Percentiles rank a stretch among this genome's conserved stretches.
These are phyloP conservation scores for Cyclanthera cordifolia DNA, from an alignment of 306 rosid species.

Conservation along the genomic window DNA sequence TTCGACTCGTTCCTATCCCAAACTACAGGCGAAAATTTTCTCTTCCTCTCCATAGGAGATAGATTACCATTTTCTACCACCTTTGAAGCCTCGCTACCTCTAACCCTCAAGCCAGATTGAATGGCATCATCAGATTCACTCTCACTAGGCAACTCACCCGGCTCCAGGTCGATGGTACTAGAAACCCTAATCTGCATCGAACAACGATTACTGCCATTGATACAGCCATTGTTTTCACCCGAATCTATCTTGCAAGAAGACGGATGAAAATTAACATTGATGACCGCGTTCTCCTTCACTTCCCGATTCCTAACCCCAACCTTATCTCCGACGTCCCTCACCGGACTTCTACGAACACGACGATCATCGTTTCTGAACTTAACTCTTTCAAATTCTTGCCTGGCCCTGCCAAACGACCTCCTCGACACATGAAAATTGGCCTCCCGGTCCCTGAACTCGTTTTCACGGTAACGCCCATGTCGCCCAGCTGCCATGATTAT, in stretches of 20 bases:
- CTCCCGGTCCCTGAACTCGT: slow-evolving; percentile 69
- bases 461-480: slow-evolving; percentile 71
- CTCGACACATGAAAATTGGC: slow-evolving; percentile 34
- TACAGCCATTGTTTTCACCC: slow-evolving; percentile 23
- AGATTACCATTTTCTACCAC: slow-evolving; percentile 32
- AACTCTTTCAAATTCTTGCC: slow-evolving; percentile 53
- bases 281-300: slow-evolving; percentile 37
- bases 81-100: slow-evolving; percentile 26
- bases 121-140: slow-evolving; percentile 80
- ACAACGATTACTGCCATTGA: slow-evolving; percentile 22
- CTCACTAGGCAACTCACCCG: slow-evolving; percentile 94
- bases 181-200: slow-evolving; percentile 44
- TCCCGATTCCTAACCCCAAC: slow-evolving; percentile 53
- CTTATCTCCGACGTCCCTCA: slow-evolving; percentile 43
- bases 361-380: slow-evolving; percentile 26
- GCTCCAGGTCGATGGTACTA: slow-evolving; percentile 57
- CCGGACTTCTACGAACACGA: slow-evolving; percentile 36
- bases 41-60: slow-evolving; percentile 42
- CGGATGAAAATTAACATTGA: slow-evolving; percentile 36
- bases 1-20: slow-evolving; percentile 54
- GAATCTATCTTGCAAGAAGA: slow-evolving; percentile 62
- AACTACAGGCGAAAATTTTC: slow-evolving; percentile 53
- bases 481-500: slow-evolving; percentile 77
- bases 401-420: slow-evolving; percentile 26
- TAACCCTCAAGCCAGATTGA: slow-evolving; percentile 41